Conservation (phyloP, 495 filamentous ascomycete genomes). For the Penicillium argentinense region DNA sequence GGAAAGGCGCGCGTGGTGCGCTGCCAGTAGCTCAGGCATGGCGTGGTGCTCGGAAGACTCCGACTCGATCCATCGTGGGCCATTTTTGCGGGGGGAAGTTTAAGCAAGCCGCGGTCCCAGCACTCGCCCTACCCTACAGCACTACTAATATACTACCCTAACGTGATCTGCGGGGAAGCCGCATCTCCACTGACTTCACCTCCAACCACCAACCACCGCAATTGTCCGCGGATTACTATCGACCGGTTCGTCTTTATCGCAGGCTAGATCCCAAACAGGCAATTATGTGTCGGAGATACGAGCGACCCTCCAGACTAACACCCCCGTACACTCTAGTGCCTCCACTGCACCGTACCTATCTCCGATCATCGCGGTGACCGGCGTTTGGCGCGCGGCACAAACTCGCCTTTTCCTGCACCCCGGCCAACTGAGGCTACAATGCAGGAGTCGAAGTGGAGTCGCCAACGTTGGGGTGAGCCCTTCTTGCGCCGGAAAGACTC, state of each 20-base stretch:
- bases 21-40: slow-evolving; percentile 34
- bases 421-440: not conserved
- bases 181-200: too few relatives aligned
- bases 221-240: too few relatives aligned
- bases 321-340: not conserved
- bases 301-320: not conserved
- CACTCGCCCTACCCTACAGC: too few relatives aligned
- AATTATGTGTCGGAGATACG: too few relatives aligned
- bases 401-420: slow-evolving; percentile 15
- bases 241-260: not conserved
- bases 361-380: not conserved
- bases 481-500: slow-evolving; percentile 3
- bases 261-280: too few relatives aligned
- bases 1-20: slow-evolving; percentile 32
- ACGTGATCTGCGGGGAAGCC: too few relatives aligned
- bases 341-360: not conserved
- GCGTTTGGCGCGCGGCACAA: slow-evolving; percentile 1
- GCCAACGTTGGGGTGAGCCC: not conserved
- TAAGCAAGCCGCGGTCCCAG: too few relatives aligned
- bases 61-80: slow-evolving; percentile 12
- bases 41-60: slow-evolving; percentile 23
- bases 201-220: too few relatives aligned
- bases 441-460: not conserved
- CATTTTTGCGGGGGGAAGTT: too few relatives aligned
- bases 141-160: too few relatives aligned